Base-by-base conservation (phyloP, 2,329 filamentous ascomycete species). In the Dactylellina leptospora region DNA sequence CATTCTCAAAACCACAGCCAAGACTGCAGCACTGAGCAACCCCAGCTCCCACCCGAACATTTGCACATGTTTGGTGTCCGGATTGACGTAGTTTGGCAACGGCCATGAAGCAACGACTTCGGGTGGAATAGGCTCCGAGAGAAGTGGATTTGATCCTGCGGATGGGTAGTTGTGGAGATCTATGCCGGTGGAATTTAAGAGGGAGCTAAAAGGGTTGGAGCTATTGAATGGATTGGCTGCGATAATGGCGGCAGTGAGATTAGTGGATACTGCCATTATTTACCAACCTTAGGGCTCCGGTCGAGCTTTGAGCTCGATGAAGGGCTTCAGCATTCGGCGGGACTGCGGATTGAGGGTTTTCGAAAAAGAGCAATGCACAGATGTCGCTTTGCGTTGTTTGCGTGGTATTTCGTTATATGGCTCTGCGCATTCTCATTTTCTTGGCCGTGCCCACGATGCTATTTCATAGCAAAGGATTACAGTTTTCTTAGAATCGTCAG, bases 201-300 rank as follows among this genome's bases (percentile, higher is more conserved):
- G 59, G 1, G 18, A 18, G 3, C 53, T 22, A n/a, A 72, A 60
- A 5, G 45, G 38, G 40, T 55, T 51, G 4, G 64, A 51, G 30
- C 42, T 45, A 16, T 28, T 71, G 50, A 84, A 85, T 64, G 88
- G 87, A 3, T 61, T 61, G 27, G n/a, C 13, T 33, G 36, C 30
- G 23, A 36, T 59, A 36, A 50, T 60, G 1, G n/a, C 18, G n/a
- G 51, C 56, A 36, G 10, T 36, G 30, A 36, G n/a, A n/a, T n/a
- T n/a, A n/a, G n/a, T n/a, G n/a, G n/a, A n/a, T n/a, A n/a, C n/a
- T n/a, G n/a, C n/a, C n/a, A n/a, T n/a, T n/a, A n/a, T n/a, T n/a
- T n/a, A n/a, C n/a, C n/a, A n/a, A n/a, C n/a, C n/a, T n/a, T n/a
- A n/a, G n/a, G n/a, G n/a, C n/a, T n/a, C n/a, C n/a, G n/a, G n/a